Evolutionary conservation across 371 early-diverging fungal genomes (phyloP), one percentile per base, ranked within the genome.

Genomic region (Mortierella sp.): DNA sequence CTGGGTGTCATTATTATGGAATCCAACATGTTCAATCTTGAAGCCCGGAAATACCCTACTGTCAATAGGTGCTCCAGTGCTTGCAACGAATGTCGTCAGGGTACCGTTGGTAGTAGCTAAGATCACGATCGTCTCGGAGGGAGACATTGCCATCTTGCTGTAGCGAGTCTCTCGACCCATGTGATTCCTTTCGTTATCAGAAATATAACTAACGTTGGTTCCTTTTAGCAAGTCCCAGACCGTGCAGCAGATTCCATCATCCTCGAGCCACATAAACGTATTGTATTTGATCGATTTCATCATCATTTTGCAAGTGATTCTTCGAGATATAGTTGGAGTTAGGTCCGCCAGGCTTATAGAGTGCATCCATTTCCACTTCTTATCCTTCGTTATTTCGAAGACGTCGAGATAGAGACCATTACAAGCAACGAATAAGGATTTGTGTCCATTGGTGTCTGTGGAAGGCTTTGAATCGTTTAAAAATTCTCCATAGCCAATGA

Each of bases 401-500:
- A 74, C 68, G 26, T 79, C 74, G 2, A 79, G 42, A 23, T 66
- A 70, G n/a, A 70, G 63, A 0, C 80, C 80, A 55, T 67, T 70
- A 59, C 80, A 79, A 28, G 74, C 64, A 15, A 74, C 67, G 32
- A 79, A 79, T 49, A 68, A 34, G 12, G 59, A 26, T 43, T 22
- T 59, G 49, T 10, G 10, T 17, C 6, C 31, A 15, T 10, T 22
- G 26, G 17, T n/a, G 35, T 17, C 61, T n/a, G n/a, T n/a, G n/a
- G n/a, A n/a, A 85, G 65, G 86, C 83, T 78, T 86, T n/a, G 84
- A 80, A 34, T 86, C 86, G 54, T 85, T 83, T 34, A 89, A 72
- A 72, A 90, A 90, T 22, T 83, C 83, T 58, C 88, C 87, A 55
- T 85, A 78, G 26, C 90, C 90, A 74, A 87, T 85, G 19, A 89